These are phyloP conservation scores for Leccinum variicolor DNA, from an alignment of 768 basidiomycete genomes.

Conservation along the genomic window DNA sequence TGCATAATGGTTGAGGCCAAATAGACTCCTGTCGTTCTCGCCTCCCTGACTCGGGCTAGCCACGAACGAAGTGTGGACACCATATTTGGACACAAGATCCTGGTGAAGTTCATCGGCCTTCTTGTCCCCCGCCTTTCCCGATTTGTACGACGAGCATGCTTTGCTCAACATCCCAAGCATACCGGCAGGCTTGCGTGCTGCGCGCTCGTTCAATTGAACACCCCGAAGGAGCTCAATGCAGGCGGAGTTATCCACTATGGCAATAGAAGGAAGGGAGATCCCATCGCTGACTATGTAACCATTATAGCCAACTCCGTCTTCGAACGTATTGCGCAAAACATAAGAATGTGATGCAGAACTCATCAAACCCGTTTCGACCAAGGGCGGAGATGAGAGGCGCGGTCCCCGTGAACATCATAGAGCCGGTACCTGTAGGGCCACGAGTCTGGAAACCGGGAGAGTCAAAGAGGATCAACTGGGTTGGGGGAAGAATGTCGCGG, in stretches of 20 bases:
- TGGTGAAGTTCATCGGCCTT: constrained; percentile 71
- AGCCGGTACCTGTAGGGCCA: constrained; percentile 56
- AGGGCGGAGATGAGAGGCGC: constrained; percentile 72
- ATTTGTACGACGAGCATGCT: constrained; percentile 66
- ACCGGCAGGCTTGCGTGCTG: constrained; percentile 73
- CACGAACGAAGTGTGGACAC: constrained; percentile 74
- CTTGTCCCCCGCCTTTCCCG: constrained; percentile 73
- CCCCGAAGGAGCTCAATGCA: constrained; percentile 85
- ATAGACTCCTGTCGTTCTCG: constrained; percentile 49
- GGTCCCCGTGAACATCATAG: constrained; percentile 57
- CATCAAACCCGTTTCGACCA: constrained; percentile 81
- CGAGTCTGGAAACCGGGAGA: constrained; percentile 81
- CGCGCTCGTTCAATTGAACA: constrained; percentile 57
- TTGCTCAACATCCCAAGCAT: constrained; percentile 74
- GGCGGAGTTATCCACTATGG: constrained; percentile 78
- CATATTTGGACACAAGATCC: constrained; percentile 65
- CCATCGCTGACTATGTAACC: constrained; percentile 62
- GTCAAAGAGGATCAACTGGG: constrained; percentile 75
- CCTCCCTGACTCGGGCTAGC: constrained; percentile 47
- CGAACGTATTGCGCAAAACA: constrained; percentile 66
- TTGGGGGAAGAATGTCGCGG: constrained; percentile 52
- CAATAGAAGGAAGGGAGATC: constrained; percentile 57
- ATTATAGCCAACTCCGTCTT: constrained; percentile 67
- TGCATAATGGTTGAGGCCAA: constrained; percentile 87
- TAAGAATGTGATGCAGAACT: constrained; percentile 88